Evolutionary conservation across 23 red algal species (phyloP), one percentile per base, ranked within the genome.

Genomic region (Gracilaria gracilis): DNA sequence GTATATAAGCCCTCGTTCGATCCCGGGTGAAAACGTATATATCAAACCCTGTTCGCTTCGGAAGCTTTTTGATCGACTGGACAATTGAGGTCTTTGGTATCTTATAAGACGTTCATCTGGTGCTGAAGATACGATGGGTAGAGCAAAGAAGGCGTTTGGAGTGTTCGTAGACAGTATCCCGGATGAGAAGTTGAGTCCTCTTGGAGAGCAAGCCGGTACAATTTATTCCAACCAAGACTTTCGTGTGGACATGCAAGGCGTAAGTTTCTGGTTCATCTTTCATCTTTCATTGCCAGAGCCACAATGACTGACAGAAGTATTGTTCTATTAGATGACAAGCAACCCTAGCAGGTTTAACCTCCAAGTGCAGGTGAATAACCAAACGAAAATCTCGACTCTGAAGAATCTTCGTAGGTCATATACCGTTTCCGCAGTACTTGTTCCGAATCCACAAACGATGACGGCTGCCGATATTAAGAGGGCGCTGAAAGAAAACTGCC

Each of bases 171-270:
- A 75, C 23, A 39, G 34, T 28, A 75, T 75, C 23, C 70, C 70
- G 5, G 70, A 75, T 34, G 9, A 8, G 4, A 75, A 75, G 27
- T 34, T 75, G n/a, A 75, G 12, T 13, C 11, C 6, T 5, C 34
- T 75, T 5, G 4, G 42, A 5, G 4, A 7, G 3, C n/a, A 8
- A 12, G 70, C 70, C 5, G 70, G 70, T 4, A 75, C 70, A 3
- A 39, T 75, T 11, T 34, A 34, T 21, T 6, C 9, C 3, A 34
- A 75, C 35, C 8, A 39, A 8, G 23, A 75, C 35, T 75, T 34
- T 36, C 70, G 70, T 20, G 5, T 75, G 35, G 70, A 75, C 34
- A 46, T 75, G 42, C 70, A 75, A 49, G 70, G 70, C 19, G 70
- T 49, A 75, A 9, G 70, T 75, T 34, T 75, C 13, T 31, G 5